Conservation (phyloP, 208 protist genomes). For the Wallacemonas sp. region DNA sequence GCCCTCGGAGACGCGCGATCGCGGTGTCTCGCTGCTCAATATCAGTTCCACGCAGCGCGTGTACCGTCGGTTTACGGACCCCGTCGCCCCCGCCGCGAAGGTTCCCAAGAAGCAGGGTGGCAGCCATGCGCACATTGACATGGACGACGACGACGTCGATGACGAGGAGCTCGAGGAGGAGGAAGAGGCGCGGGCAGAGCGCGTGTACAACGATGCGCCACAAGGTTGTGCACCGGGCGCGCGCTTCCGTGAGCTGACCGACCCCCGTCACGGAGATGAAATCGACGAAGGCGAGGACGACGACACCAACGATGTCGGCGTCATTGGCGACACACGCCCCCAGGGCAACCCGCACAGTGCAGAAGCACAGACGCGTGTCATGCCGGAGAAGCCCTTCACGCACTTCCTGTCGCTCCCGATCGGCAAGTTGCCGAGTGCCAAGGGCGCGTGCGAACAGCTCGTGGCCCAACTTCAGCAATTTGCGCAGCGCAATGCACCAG, state of each 20-base stretch:
- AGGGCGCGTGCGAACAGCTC: slow-evolving; percentile 24
- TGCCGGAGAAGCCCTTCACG: slow-evolving; percentile 51
- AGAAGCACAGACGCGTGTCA: slow-evolving; percentile 15
- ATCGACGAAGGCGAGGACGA: slow-evolving; percentile 20
- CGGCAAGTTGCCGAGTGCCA: slow-evolving; percentile 45
- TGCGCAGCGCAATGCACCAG: neutral
- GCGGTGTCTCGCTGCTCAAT: slow-evolving; percentile 22
- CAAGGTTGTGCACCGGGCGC: slow-evolving; percentile 1
- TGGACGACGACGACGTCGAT: slow-evolving; percentile 12
- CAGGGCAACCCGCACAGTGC: slow-evolving; percentile 3
- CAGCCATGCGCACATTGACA: neutral
- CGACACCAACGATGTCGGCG: slow-evolving; percentile 3
- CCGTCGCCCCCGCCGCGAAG: slow-evolving; percentile 17
- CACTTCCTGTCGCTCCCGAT: slow-evolving; percentile 85
- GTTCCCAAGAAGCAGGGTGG: neutral
- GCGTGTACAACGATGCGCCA: slow-evolving; percentile 4
- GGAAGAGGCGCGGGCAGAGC: neutral
- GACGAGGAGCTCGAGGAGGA: slow-evolving; percentile 12
- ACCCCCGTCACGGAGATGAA: slow-evolving; percentile 3
- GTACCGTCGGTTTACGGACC: slow-evolving; percentile 45
- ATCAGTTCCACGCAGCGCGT: slow-evolving; percentile 29
- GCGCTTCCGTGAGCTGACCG: slow-evolving; percentile 5
- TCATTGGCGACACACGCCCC: neutral
- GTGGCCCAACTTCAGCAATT: slow-evolving; percentile 33
- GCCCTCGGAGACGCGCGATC: slow-evolving; percentile 26